Evolutionary conservation across 139 green algal species (phyloP).

Genomic region (Picochlorum sp.): DNA sequence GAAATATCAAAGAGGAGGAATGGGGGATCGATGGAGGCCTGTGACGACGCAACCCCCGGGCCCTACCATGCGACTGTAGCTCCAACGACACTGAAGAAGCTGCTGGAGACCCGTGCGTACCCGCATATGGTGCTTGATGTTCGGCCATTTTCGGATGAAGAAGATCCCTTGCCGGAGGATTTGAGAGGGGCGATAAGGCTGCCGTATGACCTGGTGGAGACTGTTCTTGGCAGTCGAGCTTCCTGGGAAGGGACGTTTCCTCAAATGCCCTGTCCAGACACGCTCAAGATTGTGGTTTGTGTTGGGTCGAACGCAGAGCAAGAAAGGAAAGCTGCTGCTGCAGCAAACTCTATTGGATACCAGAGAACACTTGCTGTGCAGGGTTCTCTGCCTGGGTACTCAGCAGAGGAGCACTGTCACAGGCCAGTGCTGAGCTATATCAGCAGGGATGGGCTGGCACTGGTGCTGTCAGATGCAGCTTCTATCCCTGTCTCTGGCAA

Average conservation of each 20-base stretch:
- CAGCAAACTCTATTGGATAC: slow-evolving; percentile 16
- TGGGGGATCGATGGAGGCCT: neutral
- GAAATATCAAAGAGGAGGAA: slow-evolving; percentile 11
- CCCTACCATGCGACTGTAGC: slow-evolving; percentile 19
- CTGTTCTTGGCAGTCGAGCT: neutral
- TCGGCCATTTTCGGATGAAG: neutral
- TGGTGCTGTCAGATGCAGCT: neutral
- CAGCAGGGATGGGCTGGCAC: slow-evolving; percentile 25
- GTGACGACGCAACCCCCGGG: neutral
- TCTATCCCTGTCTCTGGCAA: neutral
- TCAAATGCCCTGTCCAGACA: slow-evolving; percentile 5
- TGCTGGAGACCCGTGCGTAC: slow-evolving; percentile 30
- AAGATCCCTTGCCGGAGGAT: slow-evolving; percentile 16
- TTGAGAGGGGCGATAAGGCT: slow-evolving; percentile 13
- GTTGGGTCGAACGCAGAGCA: slow-evolving; percentile 10
- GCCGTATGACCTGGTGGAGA: slow-evolving; percentile 9
- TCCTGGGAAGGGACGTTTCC: slow-evolving; percentile 16
- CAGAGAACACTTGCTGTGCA: slow-evolving; percentile 18
- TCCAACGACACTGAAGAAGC: slow-evolving; percentile 15
- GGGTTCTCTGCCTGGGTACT: slow-evolving; percentile 13
- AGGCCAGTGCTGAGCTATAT: slow-evolving; percentile 30
- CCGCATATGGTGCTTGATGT: slow-evolving; percentile 27
- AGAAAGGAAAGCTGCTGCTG: slow-evolving; percentile 10
- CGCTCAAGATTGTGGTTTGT: slow-evolving; percentile 30
- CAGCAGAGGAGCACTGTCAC: neutral